phyloP scores from a whole-genome alignment of 371 early-diverging fungal species.

The Mucor irregularis region DNA sequence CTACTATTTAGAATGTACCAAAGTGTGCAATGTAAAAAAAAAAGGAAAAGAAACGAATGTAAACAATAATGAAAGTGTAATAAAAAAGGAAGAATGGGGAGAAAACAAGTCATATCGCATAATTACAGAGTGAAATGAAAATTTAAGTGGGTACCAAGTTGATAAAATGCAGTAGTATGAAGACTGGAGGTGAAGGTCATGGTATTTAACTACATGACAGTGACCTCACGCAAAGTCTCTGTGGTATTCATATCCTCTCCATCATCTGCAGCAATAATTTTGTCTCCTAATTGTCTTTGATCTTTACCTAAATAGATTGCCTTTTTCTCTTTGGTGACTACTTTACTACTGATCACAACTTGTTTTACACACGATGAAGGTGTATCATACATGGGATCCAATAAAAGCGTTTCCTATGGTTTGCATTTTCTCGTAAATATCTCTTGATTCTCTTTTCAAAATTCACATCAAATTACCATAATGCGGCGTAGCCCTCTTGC shows the following conservation, averaged over 20 bases:
- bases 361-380: constrained; percentile 72
- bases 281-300: constrained; percentile 41
- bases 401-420: constrained; percentile 63
- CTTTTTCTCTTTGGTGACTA: constrained; percentile 57
- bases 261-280: constrained; percentile 41
- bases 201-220: constrained; percentile 5
- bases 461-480: no score
- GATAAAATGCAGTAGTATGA: no score
- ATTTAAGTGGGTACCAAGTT: no score
- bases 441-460: no score
- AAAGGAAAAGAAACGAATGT: not conserved
- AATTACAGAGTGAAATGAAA: not conserved
- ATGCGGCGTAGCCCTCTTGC: constrained; percentile 87
- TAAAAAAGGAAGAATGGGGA: not conserved
- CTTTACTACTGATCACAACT: constrained; percentile 71
- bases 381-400: constrained; percentile 82
- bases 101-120: not conserved
- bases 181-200: no score
- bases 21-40: no score
- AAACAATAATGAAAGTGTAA: not conserved
- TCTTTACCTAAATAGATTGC: constrained; percentile 65
- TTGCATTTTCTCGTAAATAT: no score
- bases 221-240: constrained; percentile 1
- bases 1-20: no score
- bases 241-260: constrained; percentile 1